A percentile compares a stretch with the other conserved stretches of the same genome.
Conservation (phyloP, 2,329 filamentous ascomycete species). For the Plenodomus lindquistii region DNA sequence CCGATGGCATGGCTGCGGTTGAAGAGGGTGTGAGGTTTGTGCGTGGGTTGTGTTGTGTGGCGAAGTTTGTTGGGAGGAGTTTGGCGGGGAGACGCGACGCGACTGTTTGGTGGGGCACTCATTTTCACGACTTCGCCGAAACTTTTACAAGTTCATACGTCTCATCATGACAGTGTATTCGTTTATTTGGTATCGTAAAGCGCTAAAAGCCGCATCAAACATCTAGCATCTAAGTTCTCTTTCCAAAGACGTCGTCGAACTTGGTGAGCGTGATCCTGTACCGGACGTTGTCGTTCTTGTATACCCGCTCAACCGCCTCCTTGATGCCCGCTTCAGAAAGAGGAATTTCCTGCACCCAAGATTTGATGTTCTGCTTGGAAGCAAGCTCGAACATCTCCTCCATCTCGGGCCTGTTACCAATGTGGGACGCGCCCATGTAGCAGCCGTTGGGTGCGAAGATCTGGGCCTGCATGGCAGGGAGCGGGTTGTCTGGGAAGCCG, state of each 20-base stretch:
- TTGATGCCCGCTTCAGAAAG: constrained; percentile 72
- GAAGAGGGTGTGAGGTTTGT: not conserved
- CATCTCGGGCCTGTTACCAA: constrained; percentile 56
- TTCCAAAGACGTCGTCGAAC: constrained; percentile 69
- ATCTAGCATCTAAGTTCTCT: constrained; percentile 40
- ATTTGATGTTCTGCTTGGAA: constrained; percentile 56
- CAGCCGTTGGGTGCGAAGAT: constrained; percentile 74
- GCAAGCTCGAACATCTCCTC: constrained; percentile 56
- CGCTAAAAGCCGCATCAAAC: not conserved
- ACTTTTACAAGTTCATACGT: too few relatives aligned
- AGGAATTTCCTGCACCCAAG: constrained; percentile 67
- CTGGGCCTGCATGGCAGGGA: constrained; percentile 72
- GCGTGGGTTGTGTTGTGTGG: not conserved
- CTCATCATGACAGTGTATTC: not conserved
- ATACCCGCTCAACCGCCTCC: constrained; percentile 69
- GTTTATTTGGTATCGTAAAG: not conserved
- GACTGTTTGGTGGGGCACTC: constrained; percentile 16
- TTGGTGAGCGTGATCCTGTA: constrained; percentile 73
- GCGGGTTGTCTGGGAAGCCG: constrained; percentile 76
- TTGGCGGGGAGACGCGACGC: constrained; percentile 4
- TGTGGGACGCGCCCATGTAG: constrained; percentile 56
- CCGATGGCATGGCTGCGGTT: constrained; percentile 30
- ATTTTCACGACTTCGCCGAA: too few relatives aligned
- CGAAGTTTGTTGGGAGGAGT: not conserved
- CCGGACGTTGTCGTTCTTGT: constrained; percentile 69